Evolutionary conservation across 768 basidiomycete genomes (phyloP).

Genomic region (Trametes punicea): DNA sequence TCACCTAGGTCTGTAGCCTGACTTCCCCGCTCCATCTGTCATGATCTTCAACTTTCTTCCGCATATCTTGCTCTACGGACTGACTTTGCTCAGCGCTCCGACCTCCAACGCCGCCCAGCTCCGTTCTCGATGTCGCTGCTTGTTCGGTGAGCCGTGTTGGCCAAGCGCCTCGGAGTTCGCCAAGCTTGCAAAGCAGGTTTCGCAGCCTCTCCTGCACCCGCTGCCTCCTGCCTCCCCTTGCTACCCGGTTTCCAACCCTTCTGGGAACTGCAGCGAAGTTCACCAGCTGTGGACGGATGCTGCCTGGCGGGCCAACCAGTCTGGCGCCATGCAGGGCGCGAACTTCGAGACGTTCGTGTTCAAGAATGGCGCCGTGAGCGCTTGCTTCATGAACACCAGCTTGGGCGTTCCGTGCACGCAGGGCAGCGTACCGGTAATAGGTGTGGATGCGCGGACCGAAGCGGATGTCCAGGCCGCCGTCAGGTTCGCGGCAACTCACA

Average conservation of each 20-base stretch:
- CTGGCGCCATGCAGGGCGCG: conserved; percentile 38
- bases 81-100: neutral
- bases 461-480: conserved; percentile 30
- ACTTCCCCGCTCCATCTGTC: neutral
- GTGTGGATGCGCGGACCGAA: conserved; percentile 26
- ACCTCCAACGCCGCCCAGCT: neutral
- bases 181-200: conserved; percentile 35
- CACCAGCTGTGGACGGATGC: conserved; percentile 30
- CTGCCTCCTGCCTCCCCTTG: conserved; percentile 39
- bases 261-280: conserved; percentile 36
- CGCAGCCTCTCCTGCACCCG: conserved; percentile 43
- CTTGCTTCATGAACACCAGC: conserved; percentile 48
- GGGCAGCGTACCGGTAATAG: conserved; percentile 40
- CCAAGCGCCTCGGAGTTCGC: conserved; percentile 36
- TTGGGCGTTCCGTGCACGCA: conserved; percentile 41
- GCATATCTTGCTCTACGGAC: neutral
- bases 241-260: conserved; percentile 36
- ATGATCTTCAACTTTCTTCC: neutral
- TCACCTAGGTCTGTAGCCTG: neutral
- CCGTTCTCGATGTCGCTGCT: conserved; percentile 9
- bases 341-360: conserved; percentile 36
- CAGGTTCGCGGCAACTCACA: conserved; percentile 24
- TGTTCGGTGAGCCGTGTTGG: conserved; percentile 43
- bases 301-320: conserved; percentile 39
- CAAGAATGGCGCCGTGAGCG: conserved; percentile 45